Evolutionary conservation across 441 rosid genomes (phyloP).

Genomic region (Pelargonium citronellum): DNA sequence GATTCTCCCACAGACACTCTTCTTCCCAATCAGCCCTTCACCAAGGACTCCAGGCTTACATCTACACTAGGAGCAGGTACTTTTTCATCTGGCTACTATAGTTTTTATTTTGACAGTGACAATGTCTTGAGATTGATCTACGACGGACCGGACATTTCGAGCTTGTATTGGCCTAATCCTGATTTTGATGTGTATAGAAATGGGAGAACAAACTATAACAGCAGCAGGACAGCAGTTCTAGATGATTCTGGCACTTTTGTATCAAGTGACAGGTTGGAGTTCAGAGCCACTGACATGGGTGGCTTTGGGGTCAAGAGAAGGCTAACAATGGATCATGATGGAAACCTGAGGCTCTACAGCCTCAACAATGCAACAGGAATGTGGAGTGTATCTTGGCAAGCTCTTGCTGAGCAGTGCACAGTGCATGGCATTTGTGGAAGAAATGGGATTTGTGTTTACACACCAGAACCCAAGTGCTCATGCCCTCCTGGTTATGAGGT

Average conservation of each 20-base stretch:
- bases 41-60: conserved; percentile 27
- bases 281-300: conserved; percentile 27
- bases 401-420: too few species aligned
- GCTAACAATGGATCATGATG: conserved; percentile 38
- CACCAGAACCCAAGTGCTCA: too few species aligned
- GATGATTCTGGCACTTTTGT: conserved; percentile 30
- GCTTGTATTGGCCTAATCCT: conserved; percentile 41
- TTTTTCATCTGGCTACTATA: conserved; percentile 29
- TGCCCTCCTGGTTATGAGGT: conserved; percentile 31
- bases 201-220: conserved; percentile 32
- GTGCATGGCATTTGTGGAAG: conserved; percentile 14
- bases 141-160: conserved; percentile 39
- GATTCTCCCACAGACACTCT: conserved; percentile 40
- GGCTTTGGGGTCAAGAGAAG: conserved; percentile 33
- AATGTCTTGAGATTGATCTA: conserved; percentile 36
- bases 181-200: not conserved
- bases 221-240: conserved; percentile 31
- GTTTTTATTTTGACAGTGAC: conserved; percentile 12
- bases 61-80: conserved; percentile 27
- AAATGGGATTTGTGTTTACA: conserved; percentile 31
- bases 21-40: conserved; percentile 36
- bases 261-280: conserved; percentile 34
- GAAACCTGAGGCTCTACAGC: conserved; percentile 46
- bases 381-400: conserved; percentile 10
- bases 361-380: conserved; percentile 20